Conservation (phyloP, 495 filamentous ascomycete species). For the Annulohypoxylon stygium region DNA sequence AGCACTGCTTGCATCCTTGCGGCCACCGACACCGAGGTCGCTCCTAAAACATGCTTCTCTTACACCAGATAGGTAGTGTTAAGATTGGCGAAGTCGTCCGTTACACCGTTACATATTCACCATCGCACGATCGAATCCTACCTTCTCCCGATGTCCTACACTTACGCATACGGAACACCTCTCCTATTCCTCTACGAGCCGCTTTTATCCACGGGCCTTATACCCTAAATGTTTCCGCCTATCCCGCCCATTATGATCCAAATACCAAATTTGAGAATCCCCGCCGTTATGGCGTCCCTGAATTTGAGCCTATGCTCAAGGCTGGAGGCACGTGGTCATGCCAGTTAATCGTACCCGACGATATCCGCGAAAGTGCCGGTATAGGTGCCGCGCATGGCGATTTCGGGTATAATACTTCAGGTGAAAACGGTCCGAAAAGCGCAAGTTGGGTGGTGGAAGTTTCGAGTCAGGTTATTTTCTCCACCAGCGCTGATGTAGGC, state of each 20-base stretch:
- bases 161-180: slow-evolving; percentile 92
- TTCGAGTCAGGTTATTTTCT: slow-evolving; percentile 91
- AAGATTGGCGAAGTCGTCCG: slow-evolving; percentile 92
- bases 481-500: slow-evolving; percentile 84
- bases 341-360: slow-evolving; percentile 78
- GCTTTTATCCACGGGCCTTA: slow-evolving; percentile 98
- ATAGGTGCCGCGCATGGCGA: slow-evolving; percentile 52
- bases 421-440: slow-evolving; percentile 59
- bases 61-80: slow-evolving; percentile 88
- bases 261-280: slow-evolving; percentile 76
- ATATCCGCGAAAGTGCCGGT: slow-evolving; percentile 69
- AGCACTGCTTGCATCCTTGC: slow-evolving; percentile 10
- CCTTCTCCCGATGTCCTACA: slow-evolving; percentile 82
- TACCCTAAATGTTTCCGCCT: slow-evolving; percentile 85
- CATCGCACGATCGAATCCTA: slow-evolving; percentile 86
- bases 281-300: slow-evolving; percentile 74
- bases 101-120: slow-evolving; percentile 94
- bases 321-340: slow-evolving; percentile 88
- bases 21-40: slow-evolving; percentile 2
- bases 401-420: slow-evolving; percentile 50
- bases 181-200: slow-evolving; percentile 87
- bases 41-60: slow-evolving; percentile 77
- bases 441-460: slow-evolving; percentile 94
- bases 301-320: slow-evolving; percentile 97
- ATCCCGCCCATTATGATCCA: slow-evolving; percentile 82